phyloP scores from a whole-genome alignment of 805 yeast species.

The Metschnikowia kunwiensis region DNA sequence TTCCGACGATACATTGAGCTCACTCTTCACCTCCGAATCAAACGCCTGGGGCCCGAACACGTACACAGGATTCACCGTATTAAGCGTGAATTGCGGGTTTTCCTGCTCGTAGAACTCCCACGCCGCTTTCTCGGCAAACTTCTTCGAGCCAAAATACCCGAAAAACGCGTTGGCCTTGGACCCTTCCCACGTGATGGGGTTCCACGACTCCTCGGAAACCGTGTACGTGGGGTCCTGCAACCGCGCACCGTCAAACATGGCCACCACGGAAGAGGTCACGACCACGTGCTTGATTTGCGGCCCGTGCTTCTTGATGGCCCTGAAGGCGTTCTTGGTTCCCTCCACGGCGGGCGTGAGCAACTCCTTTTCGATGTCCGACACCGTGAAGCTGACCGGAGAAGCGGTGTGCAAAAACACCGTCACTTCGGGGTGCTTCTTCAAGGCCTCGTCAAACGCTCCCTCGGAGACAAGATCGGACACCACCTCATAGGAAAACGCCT shows the following conservation, averaged over 20 bases:
- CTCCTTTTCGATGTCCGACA: slow-evolving; percentile 45
- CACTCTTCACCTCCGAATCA: slow-evolving; percentile 27
- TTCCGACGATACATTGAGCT: slow-evolving; percentile 26
- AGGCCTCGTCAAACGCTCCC: slow-evolving; percentile 44
- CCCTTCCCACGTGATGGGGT: slow-evolving; percentile 49
- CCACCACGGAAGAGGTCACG: slow-evolving; percentile 12
- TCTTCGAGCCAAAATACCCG: slow-evolving; percentile 11
- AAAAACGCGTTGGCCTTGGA: slow-evolving; percentile 6
- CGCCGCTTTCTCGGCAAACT: slow-evolving; percentile 25
- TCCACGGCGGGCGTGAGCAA: slow-evolving; percentile 53
- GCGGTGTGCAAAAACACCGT: slow-evolving; percentile 58
- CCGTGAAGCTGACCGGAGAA: slow-evolving; percentile 49
- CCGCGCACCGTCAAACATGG: slow-evolving; percentile 8
- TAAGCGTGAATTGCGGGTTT: slow-evolving; percentile 36
- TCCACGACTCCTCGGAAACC: slow-evolving; percentile 37
- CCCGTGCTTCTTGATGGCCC: slow-evolving; percentile 11
- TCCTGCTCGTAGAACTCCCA: slow-evolving; percentile 49
- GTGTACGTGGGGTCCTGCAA: slow-evolving; percentile 8
- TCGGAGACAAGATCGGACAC: slow-evolving; percentile 45
- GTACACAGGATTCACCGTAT: slow-evolving; percentile 42
- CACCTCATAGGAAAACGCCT: slow-evolving; percentile 40
- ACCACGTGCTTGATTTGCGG: slow-evolving; percentile 11
- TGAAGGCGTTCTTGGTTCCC: slow-evolving; percentile 15
- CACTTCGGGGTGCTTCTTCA: slow-evolving; percentile 48
- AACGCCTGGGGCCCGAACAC: slow-evolving; percentile 54